A percentile compares a stretch with the other conserved stretches of the same genome.
phyloP scores from a whole-genome alignment of 257 asterid genomes.

The Penstemon newberryi region DNA sequence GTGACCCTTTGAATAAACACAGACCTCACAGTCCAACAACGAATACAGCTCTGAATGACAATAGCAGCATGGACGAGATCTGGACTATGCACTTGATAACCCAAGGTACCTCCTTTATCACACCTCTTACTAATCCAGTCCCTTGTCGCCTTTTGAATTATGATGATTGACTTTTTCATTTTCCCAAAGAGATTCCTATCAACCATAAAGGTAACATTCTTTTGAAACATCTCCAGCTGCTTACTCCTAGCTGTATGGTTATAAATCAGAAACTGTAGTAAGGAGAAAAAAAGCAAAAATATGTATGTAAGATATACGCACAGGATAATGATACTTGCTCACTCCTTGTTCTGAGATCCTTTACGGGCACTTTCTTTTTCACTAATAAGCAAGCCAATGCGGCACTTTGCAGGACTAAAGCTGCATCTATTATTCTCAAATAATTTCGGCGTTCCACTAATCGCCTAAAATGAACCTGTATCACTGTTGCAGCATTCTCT shows the following conservation, averaged over 20 bases:
- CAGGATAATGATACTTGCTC: conserved; percentile 40
- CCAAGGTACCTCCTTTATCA: conserved; percentile 15
- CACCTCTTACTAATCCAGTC: conserved; percentile 47
- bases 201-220: conserved; percentile 38
- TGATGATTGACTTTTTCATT: conserved; percentile 44
- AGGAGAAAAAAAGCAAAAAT: conserved; percentile 21
- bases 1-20: conserved; percentile 26
- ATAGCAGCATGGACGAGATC: conserved; percentile 36
- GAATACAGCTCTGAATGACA: conserved; percentile 39
- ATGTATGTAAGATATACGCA: conserved; percentile 23
- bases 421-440: conserved; percentile 53
- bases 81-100: conserved; percentile 24
- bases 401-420: conserved; percentile 57
- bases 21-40: conserved; percentile 37
- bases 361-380: conserved; percentile 38
- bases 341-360: conserved; percentile 33
- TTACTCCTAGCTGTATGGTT: conserved; percentile 49
- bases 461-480: conserved; percentile 75
- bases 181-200: conserved; percentile 63
- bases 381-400: conserved; percentile 60
- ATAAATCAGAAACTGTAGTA: conserved; percentile 28
- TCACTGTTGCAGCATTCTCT: conserved; percentile 88
- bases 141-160: conserved; percentile 65
- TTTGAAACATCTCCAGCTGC: conserved; percentile 35
- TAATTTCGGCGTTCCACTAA: conserved; percentile 46